phyloP scores from a whole-genome alignment of 78 protist species.

The Goniomonas avonlea region DNA sequence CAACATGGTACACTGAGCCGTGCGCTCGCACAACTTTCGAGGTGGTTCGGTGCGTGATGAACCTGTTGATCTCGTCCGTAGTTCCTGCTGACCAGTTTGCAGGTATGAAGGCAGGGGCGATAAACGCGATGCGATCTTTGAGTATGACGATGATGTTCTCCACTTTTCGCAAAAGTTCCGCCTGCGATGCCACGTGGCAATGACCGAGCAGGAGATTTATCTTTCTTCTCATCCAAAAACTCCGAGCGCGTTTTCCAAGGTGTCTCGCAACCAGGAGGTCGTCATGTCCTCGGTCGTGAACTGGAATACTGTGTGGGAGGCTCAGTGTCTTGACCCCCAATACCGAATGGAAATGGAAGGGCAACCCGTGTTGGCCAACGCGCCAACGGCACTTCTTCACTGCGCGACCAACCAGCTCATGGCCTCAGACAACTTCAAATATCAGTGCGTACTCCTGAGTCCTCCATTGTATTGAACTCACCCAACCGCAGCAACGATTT shows the following conservation, averaged over 20 bases:
- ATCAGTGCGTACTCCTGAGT: not conserved
- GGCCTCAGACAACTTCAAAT: not conserved
- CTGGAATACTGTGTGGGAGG: conserved; percentile 7
- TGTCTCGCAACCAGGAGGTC: not conserved
- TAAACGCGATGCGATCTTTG: conserved; percentile 10
- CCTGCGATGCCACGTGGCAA: not conserved
- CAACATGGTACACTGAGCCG: conserved; percentile 24
- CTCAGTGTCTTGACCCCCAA: conserved; percentile 2
- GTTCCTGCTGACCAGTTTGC: not conserved
- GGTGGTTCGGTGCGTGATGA: not conserved
- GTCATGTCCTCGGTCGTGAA: not conserved
- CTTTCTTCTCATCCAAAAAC: not conserved
- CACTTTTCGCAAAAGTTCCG: conserved; percentile 2
- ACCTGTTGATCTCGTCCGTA: not conserved
- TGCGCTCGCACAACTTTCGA: conserved; percentile 6
- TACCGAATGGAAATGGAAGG: conserved; percentile 19
- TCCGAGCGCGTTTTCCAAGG: not conserved
- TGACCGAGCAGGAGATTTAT: not conserved
- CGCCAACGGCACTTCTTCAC: not conserved
- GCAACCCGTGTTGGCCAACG: conserved; percentile 10
- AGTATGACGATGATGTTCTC: not conserved
- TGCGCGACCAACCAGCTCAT: conserved; percentile 4
- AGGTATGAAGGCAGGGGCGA: conserved; percentile 13
- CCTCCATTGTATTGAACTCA: not conserved
- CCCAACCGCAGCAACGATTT: conserved; percentile 1